Percentiles rank a stretch among this genome's conserved stretches.
Evolutionary conservation across 2,329 filamentous ascomycete species (phyloP).

Genomic region (Curvularia hawaiiensis): DNA sequence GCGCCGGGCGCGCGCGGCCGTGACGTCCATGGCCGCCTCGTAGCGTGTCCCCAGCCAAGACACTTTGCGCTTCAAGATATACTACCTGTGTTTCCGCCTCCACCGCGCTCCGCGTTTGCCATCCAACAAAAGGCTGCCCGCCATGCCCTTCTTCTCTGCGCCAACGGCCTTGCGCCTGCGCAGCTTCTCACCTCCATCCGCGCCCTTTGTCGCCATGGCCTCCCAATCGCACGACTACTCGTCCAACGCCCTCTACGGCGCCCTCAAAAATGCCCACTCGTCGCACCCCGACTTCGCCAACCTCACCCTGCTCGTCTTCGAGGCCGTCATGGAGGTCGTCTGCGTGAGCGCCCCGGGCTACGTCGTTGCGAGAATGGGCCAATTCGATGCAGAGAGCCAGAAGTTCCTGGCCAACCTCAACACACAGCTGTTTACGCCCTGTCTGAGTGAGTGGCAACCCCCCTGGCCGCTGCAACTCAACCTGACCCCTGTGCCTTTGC

Average conservation of each 20-base stretch:
- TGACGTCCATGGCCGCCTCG: constrained; percentile 14
- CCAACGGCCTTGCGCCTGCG: constrained; percentile 47
- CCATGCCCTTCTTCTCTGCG: constrained; percentile 41
- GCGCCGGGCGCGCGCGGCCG: constrained; percentile 9
- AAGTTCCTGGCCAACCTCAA: constrained; percentile 98
- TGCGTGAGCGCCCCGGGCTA: constrained; percentile 95
- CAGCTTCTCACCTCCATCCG: constrained; percentile 24
- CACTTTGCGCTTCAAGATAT: constrained; percentile 30
- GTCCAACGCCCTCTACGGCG: constrained; percentile 33
- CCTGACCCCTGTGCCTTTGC: constrained; percentile 13
- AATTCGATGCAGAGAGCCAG: constrained; percentile 95
- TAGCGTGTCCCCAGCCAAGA: constrained; percentile 7
- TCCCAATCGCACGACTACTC: constrained; percentile 36
- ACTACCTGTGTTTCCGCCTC: constrained; percentile 18
- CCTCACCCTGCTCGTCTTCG: constrained; percentile 83
- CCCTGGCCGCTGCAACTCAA: background rate
- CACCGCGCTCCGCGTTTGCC: constrained; percentile 14
- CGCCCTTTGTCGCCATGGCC: constrained; percentile 43
- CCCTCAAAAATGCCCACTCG: constrained; percentile 46
- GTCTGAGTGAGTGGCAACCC: constrained; percentile 69
- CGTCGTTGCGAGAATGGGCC: constrained; percentile 84
- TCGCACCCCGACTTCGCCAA: constrained; percentile 69
- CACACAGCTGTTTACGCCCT: constrained; percentile 94
- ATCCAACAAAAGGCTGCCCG: constrained; percentile 13
- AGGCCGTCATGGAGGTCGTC: constrained; percentile 92